phyloP scores from a whole-genome alignment of 306 rosid genomes.

The Ceratonia siliqua region DNA sequence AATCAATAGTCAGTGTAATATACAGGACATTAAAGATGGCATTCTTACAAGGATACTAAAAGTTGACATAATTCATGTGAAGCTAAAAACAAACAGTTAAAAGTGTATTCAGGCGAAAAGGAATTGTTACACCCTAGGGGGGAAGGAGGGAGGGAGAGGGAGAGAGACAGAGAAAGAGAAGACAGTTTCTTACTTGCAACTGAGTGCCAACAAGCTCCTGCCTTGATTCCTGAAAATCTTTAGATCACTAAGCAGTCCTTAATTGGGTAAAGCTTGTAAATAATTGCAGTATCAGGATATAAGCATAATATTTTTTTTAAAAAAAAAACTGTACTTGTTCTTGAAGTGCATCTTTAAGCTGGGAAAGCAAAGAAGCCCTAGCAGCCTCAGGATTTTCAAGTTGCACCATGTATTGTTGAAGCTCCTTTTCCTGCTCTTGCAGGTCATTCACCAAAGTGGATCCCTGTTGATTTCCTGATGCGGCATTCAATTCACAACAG shows the following conservation, averaged over 20 bases:
- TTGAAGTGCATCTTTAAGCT: constrained; percentile 79
- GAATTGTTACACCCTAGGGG: constrained; percentile 1
- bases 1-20: neutral
- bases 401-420: constrained; percentile 58
- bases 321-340: constrained; percentile 62
- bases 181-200: constrained; percentile 66
- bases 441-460: constrained; percentile 62
- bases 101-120: neutral
- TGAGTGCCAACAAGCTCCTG: constrained; percentile 65
- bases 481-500: constrained; percentile 30
- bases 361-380: constrained; percentile 66
- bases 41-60: constrained; percentile 10
- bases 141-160: neutral
- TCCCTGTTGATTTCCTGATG: constrained; percentile 65
- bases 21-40: constrained; percentile 6
- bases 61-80: constrained; percentile 2
- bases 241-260: constrained; percentile 30
- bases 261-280: constrained; percentile 7
- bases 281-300: neutral
- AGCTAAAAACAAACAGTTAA: neutral
- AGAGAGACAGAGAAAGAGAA: constrained; percentile 20
- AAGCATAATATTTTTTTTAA: neutral
- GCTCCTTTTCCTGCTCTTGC: constrained; percentile 66
- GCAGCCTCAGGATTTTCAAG: constrained; percentile 67
- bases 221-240: constrained; percentile 72